These are phyloP conservation scores for Metschnikowia peoriensis DNA, from an alignment of 805 yeast species.

Conservation along the genomic window DNA sequence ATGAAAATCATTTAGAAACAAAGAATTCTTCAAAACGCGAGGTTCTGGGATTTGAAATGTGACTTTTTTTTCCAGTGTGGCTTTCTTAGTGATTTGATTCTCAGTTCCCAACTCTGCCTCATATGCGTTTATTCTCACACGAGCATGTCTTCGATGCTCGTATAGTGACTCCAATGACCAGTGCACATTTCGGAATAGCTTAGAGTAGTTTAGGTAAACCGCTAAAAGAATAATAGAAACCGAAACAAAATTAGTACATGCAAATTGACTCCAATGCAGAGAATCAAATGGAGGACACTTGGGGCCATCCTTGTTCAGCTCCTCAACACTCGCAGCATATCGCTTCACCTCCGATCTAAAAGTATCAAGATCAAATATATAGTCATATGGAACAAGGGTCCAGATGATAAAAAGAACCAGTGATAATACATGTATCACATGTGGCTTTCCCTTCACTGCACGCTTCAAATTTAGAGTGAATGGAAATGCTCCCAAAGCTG, in stretches of 20 bases:
- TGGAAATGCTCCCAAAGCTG: background rate
- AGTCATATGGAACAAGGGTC: conserved; percentile 1
- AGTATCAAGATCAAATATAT: background rate
- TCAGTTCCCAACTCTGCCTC: background rate
- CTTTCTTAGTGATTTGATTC: no score
- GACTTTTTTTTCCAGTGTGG: background rate
- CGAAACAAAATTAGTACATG: background rate
- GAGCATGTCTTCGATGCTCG: conserved; percentile 1
- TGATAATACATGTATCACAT: background rate
- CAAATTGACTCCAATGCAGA: background rate
- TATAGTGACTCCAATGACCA: conserved; percentile 3
- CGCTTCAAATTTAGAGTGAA: background rate
- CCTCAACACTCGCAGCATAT: conserved; percentile 4
- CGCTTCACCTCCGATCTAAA: conserved; percentile 5
- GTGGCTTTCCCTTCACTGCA: background rate
- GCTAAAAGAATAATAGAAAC: background rate
- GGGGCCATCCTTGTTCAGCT: background rate
- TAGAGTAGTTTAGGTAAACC: background rate
- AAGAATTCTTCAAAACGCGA: background rate
- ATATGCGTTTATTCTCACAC: background rate
- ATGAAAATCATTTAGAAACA: background rate
- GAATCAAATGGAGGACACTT: conserved; percentile 2
- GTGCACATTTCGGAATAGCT: background rate
- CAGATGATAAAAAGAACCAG: background rate
- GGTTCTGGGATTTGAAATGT: conserved; percentile 9